phyloP scores from a whole-genome alignment of 495 filamentous ascomycete genomes.

The Jackrogersella multiformis region DNA sequence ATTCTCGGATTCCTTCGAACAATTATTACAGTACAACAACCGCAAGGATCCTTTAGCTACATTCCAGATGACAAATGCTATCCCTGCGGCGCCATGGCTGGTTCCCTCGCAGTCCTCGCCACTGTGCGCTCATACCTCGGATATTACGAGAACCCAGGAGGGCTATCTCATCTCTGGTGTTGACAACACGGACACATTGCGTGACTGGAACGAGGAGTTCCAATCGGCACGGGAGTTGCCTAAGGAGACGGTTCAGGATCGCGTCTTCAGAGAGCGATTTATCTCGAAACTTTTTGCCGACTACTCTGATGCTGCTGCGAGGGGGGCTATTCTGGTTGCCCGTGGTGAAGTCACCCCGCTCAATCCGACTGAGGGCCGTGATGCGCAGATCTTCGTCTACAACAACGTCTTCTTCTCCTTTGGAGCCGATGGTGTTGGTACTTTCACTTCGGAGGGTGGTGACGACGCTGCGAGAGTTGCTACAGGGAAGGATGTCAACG shows the following conservation, averaged over 20 bases:
- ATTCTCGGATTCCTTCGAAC: conserved; percentile 76
- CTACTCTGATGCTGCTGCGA: conserved; percentile 93
- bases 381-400: conserved; percentile 99
- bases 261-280: conserved; percentile 93
- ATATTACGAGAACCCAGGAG: conserved; percentile 91
- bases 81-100: conserved; percentile 92
- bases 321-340: conserved; percentile 92
- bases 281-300: conserved; percentile 96
- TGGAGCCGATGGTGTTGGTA: conserved; percentile 96
- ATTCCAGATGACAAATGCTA: conserved; percentile 94
- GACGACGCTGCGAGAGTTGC: conserved; percentile 97
- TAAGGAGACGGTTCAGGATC: conserved; percentile 91
- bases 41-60: conserved; percentile 85
- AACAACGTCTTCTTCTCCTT: conserved; percentile 99
- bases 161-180: conserved; percentile 87
- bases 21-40: conserved; percentile 81
- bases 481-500: conserved; percentile 94
- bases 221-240: conserved; percentile 94
- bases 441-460: conserved; percentile 94
- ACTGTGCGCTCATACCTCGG: conserved; percentile 75
- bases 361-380: conserved; percentile 90
- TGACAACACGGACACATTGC: conserved; percentile 90
- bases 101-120: conserved; percentile 73
- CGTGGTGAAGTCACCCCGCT: conserved; percentile 94
- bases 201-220: conserved; percentile 99